Conservation (phyloP, 2,329 filamentous ascomycete genomes). For the Westerdykella sp. region DNA sequence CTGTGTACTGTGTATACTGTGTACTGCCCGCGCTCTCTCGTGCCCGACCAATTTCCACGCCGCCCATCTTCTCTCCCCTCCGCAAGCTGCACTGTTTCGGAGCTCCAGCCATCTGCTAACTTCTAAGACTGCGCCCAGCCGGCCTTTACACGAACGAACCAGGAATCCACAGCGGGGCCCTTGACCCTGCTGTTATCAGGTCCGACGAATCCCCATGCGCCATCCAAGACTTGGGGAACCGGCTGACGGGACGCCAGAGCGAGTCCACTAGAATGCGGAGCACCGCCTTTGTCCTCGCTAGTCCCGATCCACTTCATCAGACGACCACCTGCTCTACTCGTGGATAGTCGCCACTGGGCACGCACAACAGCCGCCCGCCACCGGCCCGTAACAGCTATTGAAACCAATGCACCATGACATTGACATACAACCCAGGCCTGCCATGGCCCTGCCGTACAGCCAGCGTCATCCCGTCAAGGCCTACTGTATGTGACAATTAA, state of each 20-base stretch:
- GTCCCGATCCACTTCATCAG: constrained; percentile 8
- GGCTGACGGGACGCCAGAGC: constrained; percentile 3
- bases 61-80: constrained; percentile 8
- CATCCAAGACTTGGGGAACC: constrained; percentile 14
- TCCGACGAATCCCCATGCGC: constrained; percentile 17
- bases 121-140: constrained; percentile 15
- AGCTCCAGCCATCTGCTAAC: constrained; percentile 19
- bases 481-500: constrained; percentile 13
- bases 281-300: neutral
- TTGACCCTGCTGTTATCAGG: constrained; percentile 5
- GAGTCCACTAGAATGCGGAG: neutral
- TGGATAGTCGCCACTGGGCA: constrained; percentile 12
- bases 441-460: constrained; percentile 2
- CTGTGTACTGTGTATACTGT: too few species aligned
- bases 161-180: constrained; percentile 7
- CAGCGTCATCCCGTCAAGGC: constrained; percentile 1
- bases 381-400: constrained; percentile 7
- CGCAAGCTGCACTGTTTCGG: constrained; percentile 2
- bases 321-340: constrained; percentile 7
- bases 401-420: constrained; percentile 4
- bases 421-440: constrained; percentile 2
- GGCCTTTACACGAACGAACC: constrained; percentile 2
- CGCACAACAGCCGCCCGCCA: neutral
- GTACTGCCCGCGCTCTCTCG: neutral
- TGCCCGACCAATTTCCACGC: neutral